These are phyloP conservation scores for Pterocarpus santalinus DNA, from an alignment of 306 rosid genomes.

Conservation along the genomic window DNA sequence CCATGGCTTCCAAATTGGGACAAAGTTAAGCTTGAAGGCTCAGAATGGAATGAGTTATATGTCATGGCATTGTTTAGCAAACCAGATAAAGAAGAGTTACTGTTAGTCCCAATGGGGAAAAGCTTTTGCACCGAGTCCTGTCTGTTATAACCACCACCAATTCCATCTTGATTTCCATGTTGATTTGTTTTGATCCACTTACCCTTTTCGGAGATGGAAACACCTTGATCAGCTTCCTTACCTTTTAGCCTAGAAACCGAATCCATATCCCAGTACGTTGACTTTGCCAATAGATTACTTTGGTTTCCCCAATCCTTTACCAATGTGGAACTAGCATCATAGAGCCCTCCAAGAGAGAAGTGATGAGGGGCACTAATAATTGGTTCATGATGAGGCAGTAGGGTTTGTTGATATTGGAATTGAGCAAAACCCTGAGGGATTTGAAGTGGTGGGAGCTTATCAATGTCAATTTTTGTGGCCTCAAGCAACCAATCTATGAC, in stretches of 20 bases:
- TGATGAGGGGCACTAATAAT: background rate
- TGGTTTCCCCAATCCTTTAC: slow-evolving; percentile 10
- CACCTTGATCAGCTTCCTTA: slow-evolving; percentile 38
- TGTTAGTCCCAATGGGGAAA: slow-evolving; percentile 37
- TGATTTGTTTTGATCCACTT: slow-evolving; percentile 62
- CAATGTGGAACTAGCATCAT: slow-evolving; percentile 33
- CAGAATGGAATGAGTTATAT: slow-evolving; percentile 46
- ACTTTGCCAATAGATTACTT: background rate
- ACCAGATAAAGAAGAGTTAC: slow-evolving; percentile 50
- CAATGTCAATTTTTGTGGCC: slow-evolving; percentile 76
- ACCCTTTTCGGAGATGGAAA: slow-evolving; percentile 45
- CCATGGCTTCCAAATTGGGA: slow-evolving; percentile 77
- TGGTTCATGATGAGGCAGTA: slow-evolving; percentile 40
- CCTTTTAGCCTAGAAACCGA: slow-evolving; percentile 12
- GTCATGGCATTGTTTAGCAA: slow-evolving; percentile 55
- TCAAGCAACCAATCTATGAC: slow-evolving; percentile 90
- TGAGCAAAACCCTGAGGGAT: slow-evolving; percentile 69
- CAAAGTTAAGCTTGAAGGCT: slow-evolving; percentile 65
- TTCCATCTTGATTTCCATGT: slow-evolving; percentile 29
- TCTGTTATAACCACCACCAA: slow-evolving; percentile 15
- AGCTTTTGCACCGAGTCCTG: slow-evolving; percentile 56
- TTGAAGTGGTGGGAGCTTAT: slow-evolving; percentile 83
- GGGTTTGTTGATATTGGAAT: slow-evolving; percentile 64
- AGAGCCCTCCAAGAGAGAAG: slow-evolving; percentile 48
- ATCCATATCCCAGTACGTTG: slow-evolving; percentile 38